Evolutionary conservation across 2,329 filamentous ascomycete genomes (phyloP), one percentile per base, ranked within the genome.

Genomic region (Exophiala calicioides): DNA sequence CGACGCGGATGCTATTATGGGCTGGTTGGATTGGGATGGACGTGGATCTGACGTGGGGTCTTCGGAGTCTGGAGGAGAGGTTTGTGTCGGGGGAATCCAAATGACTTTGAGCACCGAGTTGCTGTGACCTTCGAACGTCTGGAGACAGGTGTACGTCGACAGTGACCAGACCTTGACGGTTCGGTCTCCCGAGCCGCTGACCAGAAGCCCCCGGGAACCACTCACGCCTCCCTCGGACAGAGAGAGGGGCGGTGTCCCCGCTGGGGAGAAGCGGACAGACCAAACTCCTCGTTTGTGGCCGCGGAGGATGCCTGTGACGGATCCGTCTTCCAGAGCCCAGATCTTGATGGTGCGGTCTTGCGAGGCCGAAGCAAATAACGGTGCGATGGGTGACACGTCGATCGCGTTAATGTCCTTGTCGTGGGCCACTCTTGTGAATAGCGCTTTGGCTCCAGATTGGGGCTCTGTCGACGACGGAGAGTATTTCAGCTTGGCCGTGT

Each of bases 361-460:
- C 4, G 91, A 97, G 21, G 93, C 91, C 1, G 93, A 96, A 3
- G 91, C 94, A 62, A 98, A 97, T 1, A 96, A 70, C n/a, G 83
- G 80, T 3, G 81, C 81, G 1, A 79, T 76, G 16, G 82, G 78
- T 55, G 90, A 88, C 8, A 93, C 77, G 55, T 94, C 89, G 39
- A 98, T 80, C 2, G 93, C 90, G 60, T 98, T 98, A 69, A 98
- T 98, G 58, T 98, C 93, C 65, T 98, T 98, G 63, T 98, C 93
- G 68, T 98, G 93, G 1, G 93, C 93, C 68, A 96, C 95, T 46
- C 93, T 81, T 1, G 93, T 97, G 66, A 88, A 98, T 3, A 84
- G 70, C 30, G 88, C 88, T 58, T 71, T 71, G 3, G 64, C 64
- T 21, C 44, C 48, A 7, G 60, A 54, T 39, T 66, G 65, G n/a